Conservation (phyloP, 1,284 basidiomycete species). For the Ustilago cynodontis region DNA sequence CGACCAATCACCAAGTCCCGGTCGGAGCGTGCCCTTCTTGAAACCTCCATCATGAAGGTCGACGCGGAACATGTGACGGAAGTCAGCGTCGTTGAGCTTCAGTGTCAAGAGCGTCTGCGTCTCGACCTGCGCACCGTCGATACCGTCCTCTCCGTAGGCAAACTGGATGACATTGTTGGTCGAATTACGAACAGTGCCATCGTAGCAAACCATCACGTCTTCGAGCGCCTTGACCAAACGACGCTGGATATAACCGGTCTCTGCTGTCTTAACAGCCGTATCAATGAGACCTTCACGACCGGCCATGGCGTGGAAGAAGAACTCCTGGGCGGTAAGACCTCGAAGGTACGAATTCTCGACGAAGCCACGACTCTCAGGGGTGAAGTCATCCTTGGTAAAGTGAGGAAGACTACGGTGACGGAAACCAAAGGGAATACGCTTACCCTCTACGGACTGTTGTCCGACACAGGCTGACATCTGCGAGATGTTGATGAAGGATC, state of each 20-base stretch:
- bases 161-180: constrained; percentile 83
- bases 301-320: constrained; percentile 99
- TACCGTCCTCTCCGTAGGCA: constrained; percentile 97
- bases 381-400: constrained; percentile 99
- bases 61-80: constrained; percentile 90
- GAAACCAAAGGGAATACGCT: constrained; percentile 98
- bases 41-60: constrained; percentile 78
- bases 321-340: constrained; percentile 96
- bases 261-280: constrained; percentile 99
- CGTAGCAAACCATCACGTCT: constrained; percentile 96
- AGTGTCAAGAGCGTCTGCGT: constrained; percentile 92
- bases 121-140: constrained; percentile 98
- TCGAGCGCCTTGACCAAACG: constrained; percentile 97
- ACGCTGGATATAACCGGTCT: constrained; percentile 99
- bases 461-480: constrained; percentile 99
- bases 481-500: constrained; percentile 94
- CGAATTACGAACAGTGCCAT: constrained; percentile 97
- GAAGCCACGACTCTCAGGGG: constrained; percentile 97
- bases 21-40: constrained; percentile 80
- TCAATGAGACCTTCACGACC: constrained; percentile 99
- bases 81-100: constrained; percentile 83
- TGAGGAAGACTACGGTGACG: constrained; percentile 95
- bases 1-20: constrained; percentile 92
- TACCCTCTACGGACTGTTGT: constrained; percentile 97
- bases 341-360: constrained; percentile 99